These are phyloP conservation scores for Antitrichia curtipendula DNA, from an alignment of 225 moss, liverwort and hornwort species.

Conservation along the genomic window DNA sequence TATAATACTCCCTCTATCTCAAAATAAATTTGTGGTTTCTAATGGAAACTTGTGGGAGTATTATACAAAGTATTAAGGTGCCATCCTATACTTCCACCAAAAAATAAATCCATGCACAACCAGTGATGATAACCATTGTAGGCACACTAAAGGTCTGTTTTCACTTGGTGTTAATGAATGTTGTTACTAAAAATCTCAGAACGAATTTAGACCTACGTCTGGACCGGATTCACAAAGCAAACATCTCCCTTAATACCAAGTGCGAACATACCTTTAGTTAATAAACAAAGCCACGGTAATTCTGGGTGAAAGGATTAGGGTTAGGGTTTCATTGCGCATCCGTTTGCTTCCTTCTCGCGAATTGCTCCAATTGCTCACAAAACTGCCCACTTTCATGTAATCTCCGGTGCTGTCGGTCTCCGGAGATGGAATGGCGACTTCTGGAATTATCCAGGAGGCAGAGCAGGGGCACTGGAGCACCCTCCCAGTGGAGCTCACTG, in stretches of 20 bases:
- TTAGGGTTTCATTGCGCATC: background rate
- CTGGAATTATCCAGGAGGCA: background rate
- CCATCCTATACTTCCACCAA: background rate
- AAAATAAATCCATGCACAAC: background rate
- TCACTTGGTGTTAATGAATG: too few relatives aligned
- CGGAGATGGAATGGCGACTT: background rate
- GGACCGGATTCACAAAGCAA: too few relatives aligned
- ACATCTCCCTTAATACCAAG: too few relatives aligned
- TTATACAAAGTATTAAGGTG: background rate
- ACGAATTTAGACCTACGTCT: too few relatives aligned
- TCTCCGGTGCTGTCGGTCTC: background rate
- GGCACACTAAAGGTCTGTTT: too few relatives aligned
- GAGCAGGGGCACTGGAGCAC: background rate
- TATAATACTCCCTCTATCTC: background rate
- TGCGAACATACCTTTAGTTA: too few relatives aligned
- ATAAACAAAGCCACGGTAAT: background rate
- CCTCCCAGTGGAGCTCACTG: background rate
- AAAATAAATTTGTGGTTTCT: too few relatives aligned
- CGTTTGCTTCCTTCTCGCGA: background rate
- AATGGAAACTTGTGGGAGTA: too few relatives aligned
- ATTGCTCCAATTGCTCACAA: background rate
- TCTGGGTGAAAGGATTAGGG: background rate
- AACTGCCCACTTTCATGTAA: background rate
- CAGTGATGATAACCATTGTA: background rate
- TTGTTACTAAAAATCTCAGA: too few relatives aligned